A percentile compares a stretch with the other conserved stretches of the same genome.
These are phyloP conservation scores for Talaromyces borbonicus DNA, from an alignment of 495 filamentous ascomycete species.

Conservation along the genomic window DNA sequence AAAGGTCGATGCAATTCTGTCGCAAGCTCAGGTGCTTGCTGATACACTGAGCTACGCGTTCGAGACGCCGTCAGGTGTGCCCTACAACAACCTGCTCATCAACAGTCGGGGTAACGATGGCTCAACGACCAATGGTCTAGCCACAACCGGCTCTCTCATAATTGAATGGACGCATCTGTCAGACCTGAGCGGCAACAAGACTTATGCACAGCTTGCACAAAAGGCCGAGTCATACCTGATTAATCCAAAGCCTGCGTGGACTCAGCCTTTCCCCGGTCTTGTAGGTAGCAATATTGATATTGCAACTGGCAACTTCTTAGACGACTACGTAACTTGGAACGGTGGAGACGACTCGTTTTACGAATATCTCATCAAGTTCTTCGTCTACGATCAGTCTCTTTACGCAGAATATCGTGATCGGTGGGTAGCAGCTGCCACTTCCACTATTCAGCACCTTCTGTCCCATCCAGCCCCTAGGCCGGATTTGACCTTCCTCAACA, in stretches of 20 bases:
- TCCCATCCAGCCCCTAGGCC: conserved; percentile 61
- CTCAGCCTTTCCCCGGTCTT: conserved; percentile 70
- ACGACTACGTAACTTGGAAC: conserved; percentile 66
- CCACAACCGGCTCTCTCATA: conserved; percentile 62
- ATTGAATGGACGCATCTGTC: conserved; percentile 81
- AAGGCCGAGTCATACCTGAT: conserved; percentile 65
- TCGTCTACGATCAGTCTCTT: conserved; percentile 61
- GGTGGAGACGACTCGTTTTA: conserved; percentile 79
- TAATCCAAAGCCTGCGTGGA: conserved; percentile 47
- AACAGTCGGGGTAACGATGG: conserved; percentile 35
- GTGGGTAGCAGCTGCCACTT: conserved; percentile 72
- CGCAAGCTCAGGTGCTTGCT: conserved; percentile 60
- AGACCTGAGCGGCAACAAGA: conserved; percentile 59
- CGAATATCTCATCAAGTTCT: conserved; percentile 94
- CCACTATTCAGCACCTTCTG: conserved; percentile 59
- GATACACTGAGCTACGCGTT: conserved; percentile 70
- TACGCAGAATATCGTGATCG: conserved; percentile 57
- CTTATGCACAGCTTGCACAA: conserved; percentile 58
- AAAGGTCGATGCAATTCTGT: conserved; percentile 47
- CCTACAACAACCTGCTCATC: conserved; percentile 62
- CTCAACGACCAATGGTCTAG: conserved; percentile 53
- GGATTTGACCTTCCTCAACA: conserved; percentile 66
- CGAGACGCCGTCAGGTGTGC: conserved; percentile 64
- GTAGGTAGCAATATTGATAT: conserved; percentile 61
- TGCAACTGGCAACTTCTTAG: conserved; percentile 52